Conservation (phyloP, 2,329 filamentous ascomycete genomes). For the Pseudopyrenochaeta lycopersici region DNA sequence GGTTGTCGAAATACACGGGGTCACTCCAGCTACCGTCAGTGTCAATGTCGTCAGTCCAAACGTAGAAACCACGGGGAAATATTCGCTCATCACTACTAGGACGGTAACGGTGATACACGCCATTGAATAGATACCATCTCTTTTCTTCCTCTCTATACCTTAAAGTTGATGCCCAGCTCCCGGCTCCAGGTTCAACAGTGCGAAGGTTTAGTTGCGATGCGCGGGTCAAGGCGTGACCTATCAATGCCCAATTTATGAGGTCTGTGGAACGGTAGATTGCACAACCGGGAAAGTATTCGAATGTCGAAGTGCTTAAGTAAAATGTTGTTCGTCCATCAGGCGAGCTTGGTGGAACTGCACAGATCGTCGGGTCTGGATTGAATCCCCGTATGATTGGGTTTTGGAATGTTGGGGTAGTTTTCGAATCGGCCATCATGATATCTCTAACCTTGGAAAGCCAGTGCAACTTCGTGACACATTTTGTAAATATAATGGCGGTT, state of each 20-base stretch:
- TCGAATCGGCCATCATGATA: no score
- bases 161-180: constrained; percentile 33
- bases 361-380: constrained; percentile 59
- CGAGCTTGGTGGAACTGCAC: constrained; percentile 54
- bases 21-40: constrained; percentile 28
- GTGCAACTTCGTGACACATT: no score
- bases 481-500: no score
- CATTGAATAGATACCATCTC: constrained; percentile 27
- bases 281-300: constrained; percentile 62
- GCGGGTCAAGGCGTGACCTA: constrained; percentile 48
- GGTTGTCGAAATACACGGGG: constrained; percentile 33
- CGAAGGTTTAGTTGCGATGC: constrained; percentile 47
- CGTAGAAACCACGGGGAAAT: constrained; percentile 61
- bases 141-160: constrained; percentile 23
- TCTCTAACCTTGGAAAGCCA: no score
- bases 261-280: constrained; percentile 63
- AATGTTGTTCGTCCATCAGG: constrained; percentile 39
- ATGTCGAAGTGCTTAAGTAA: constrained; percentile 55
- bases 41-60: constrained; percentile 30
- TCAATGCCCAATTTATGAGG: constrained; percentile 60
- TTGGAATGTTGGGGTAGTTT: constrained; percentile 1
- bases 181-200: constrained; percentile 35
- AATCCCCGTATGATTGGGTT: constrained; percentile 62
- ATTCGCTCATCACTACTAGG: constrained; percentile 43
- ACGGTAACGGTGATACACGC: constrained; percentile 35